Evolutionary conservation across 345 rosid genomes (phyloP), one percentile per base, ranked within the genome.

Genomic region (Limnanthes douglasii): DNA sequence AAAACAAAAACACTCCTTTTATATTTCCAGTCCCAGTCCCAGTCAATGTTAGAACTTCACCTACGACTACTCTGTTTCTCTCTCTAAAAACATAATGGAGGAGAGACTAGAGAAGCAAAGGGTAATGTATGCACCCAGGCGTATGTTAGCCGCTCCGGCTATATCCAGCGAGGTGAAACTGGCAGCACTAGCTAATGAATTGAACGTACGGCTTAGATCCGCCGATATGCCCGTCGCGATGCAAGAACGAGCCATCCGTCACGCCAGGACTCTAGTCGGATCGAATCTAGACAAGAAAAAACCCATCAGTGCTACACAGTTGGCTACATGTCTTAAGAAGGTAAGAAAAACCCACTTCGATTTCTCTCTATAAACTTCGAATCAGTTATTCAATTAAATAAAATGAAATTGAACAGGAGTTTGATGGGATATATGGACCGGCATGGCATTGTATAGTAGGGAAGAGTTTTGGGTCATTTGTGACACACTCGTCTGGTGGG

Each of bases 371-470:
- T n/a, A n/a, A n/a, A n/a, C n/a, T n/a, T n/a, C n/a, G n/a, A n/a
- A n/a, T n/a, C n/a, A n/a, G n/a, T n/a, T n/a, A n/a, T n/a, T n/a
- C n/a, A n/a, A n/a, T n/a, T n/a, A n/a, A n/a, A n/a, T n/a, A n/a
- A n/a, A n/a, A n/a, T n/a, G n/a, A n/a, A n/a, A n/a, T n/a, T n/a
- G n/a, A n/a, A n/a, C 23, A 64, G 75, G 80, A 72, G 20, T 68
- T 68, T 37, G 72, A 68, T 52, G 37, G 65, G 23, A 48, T 30
- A 14, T 68, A 68, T 12, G 80, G 75, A 31, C 67, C 37, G 8
- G 72, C 67, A 3, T 72, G 75, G 80, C 80, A 68, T 21, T 72
- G 75, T 55, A 58, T 72, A 23, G 69, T 51, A 3, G 80, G 75
- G 34, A 68, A 62, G n/a, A 61, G 70, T 68, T 72, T 72, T 11